Conservation (phyloP, 1,284 basidiomycete genomes). For the Cutaneotrichosporon curvatum region DNA sequence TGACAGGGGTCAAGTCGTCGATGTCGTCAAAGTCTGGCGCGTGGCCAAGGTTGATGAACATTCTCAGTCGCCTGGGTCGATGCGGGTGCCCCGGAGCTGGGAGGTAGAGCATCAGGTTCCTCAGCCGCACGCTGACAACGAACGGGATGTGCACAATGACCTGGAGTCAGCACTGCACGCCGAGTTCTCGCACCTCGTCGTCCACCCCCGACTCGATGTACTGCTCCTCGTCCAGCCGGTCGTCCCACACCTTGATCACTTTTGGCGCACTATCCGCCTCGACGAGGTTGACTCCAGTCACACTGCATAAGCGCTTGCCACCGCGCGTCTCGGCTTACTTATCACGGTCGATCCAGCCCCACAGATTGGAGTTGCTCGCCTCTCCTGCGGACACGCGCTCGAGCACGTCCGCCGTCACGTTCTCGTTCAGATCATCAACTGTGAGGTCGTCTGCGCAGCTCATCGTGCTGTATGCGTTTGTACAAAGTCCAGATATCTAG, state of each 20-base stretch:
- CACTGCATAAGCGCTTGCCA: conserved; percentile 25
- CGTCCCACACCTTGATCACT: conserved; percentile 48
- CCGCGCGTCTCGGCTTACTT: conserved; percentile 29
- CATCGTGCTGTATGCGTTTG: conserved; percentile 26
- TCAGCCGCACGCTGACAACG: conserved; percentile 39
- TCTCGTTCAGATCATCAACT: conserved; percentile 35
- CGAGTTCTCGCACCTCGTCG: conserved; percentile 38
- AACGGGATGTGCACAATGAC: conserved; percentile 46
- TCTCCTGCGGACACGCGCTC: conserved; percentile 43
- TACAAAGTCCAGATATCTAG: too few relatives aligned
- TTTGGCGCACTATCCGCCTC: conserved; percentile 32
- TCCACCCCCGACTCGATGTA: conserved; percentile 45
- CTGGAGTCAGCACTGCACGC: conserved; percentile 19
- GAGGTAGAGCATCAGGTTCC: conserved; percentile 39
- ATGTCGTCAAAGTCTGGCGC: conserved; percentile 42
- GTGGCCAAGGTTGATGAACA: conserved; percentile 40
- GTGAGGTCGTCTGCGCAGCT: conserved; percentile 47
- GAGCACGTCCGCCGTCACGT: conserved; percentile 35
- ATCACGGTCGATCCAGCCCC: conserved; percentile 42
- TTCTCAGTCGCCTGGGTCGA: conserved; percentile 34
- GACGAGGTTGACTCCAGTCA: conserved; percentile 40
- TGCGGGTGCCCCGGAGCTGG: conserved; percentile 39
- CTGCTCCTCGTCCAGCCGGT: conserved; percentile 37
- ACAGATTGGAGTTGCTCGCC: conserved; percentile 44
- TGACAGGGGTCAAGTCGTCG: conserved; percentile 39